A percentile compares a stretch with the other conserved stretches of the same genome.
Evolutionary conservation across 805 yeast genomes (phyloP).

Genomic region (Yarrowia sp.): DNA sequence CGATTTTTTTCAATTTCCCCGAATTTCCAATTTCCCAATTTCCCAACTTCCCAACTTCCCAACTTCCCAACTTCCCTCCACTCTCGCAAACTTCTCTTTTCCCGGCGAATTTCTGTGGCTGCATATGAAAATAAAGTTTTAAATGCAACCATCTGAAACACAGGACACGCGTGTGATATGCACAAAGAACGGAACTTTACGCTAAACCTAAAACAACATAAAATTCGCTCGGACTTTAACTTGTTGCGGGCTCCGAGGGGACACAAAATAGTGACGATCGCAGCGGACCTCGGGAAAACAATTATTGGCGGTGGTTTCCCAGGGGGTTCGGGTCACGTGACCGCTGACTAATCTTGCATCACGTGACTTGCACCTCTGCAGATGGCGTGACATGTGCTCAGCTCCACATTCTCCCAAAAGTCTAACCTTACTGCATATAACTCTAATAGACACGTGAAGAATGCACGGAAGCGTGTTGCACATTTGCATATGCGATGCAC

Average conservation of each 20-base stretch:
- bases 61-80: neutral
- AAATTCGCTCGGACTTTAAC: neutral
- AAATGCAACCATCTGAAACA: constrained; percentile 3
- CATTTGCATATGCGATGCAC: constrained; percentile 11
- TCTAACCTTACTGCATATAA: neutral
- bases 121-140: neutral
- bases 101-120: constrained; percentile 20
- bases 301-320: too few relatives aligned
- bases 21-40: neutral
- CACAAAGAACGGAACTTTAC: neutral
- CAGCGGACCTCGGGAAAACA: too few relatives aligned
- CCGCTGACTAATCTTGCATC: too few relatives aligned
- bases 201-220: too few relatives aligned
- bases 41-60: neutral
- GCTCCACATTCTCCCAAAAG: constrained; percentile 17
- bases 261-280: neutral
- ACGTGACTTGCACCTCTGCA: neutral
- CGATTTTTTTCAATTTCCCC: too few relatives aligned
- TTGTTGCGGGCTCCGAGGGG: constrained; percentile 1
- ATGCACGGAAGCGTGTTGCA: constrained; percentile 33
- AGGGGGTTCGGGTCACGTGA: too few relatives aligned
- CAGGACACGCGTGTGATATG: neutral
- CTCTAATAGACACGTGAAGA: constrained; percentile 15
- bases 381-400: constrained; percentile 26
- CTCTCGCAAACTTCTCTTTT: neutral